Base-by-base conservation (phyloP, 441 rosid species). In the Gossypium laxum region DNA sequence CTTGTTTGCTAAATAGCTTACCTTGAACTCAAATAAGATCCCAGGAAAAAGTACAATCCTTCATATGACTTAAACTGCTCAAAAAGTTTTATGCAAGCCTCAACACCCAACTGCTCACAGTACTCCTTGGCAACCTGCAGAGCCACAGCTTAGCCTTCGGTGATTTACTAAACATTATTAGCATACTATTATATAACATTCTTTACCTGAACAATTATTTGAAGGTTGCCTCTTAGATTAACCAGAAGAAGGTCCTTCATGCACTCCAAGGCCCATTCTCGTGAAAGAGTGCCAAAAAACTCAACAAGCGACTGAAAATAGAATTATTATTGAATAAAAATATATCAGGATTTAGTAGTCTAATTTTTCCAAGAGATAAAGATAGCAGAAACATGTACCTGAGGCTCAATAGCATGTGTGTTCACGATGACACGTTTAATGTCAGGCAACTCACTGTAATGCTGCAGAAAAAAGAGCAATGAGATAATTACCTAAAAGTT, bases 211-310 rank as follows among this genome's bases (percentile, higher is more conserved):
- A 93, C 97, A 64, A 93, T 91, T 79, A 93, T 90, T 88, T 93
- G 98, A 80, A 94, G 97, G 75, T 92, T 94, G 81, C 88, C 99
- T 71, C 99, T 85, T 63, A 90, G 80, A 81, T 94, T 90, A 76
- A 90, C 98, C 64, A 92, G 77, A 47, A 94, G 75, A 65, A 94
- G 98, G 81, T 94, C 99, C 83, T 91, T 95, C 98, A 95, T 95
- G 85, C 99, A 92, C 81, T 95, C 99, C 84, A 95, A 81, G 64
- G 97, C 98, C 99, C 98, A 95, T 77, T 95, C 99, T 71, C 91
- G 84, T 71, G 99, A 95, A 73, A 95, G 96, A 77, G 97, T 91
- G 52, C 98, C 98, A 95, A 95, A 95, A 79, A 91, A 95, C 84
- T 92, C 98, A 3, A 95, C 98, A 74, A 95, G 96, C 2, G 99